phyloP scores from a whole-genome alignment of 1,284 basidiomycete species.

The Ceratobasidium sp. region DNA sequence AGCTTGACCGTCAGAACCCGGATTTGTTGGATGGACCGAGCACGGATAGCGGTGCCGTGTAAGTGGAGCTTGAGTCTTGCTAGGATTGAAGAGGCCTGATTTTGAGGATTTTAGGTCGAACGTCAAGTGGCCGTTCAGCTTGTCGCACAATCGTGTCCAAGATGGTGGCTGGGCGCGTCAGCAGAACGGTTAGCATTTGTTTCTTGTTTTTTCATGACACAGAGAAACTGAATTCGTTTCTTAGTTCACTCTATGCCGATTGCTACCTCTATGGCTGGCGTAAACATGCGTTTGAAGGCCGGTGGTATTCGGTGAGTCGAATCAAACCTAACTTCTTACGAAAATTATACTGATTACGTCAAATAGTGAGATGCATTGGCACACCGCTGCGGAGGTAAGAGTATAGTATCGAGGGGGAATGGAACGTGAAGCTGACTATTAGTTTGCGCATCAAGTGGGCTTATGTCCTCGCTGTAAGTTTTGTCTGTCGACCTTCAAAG shows the following conservation, averaged over 20 bases:
- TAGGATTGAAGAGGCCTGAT: not conserved
- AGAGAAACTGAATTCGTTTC: conserved; percentile 49
- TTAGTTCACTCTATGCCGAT: conserved; percentile 67
- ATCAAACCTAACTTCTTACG: no score
- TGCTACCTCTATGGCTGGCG: conserved; percentile 72
- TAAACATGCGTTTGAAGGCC: conserved; percentile 65
- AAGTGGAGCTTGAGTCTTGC: conserved; percentile 51
- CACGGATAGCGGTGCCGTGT: conserved; percentile 73
- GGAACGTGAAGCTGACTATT: no score
- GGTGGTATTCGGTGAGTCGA: conserved; percentile 68
- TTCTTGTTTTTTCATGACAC: not conserved
- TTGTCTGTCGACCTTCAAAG: not conserved
- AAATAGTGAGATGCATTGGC: conserved; percentile 22
- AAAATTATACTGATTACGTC: not conserved
- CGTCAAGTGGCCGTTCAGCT: conserved; percentile 78
- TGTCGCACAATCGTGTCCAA: conserved; percentile 77
- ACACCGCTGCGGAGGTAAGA: conserved; percentile 13
- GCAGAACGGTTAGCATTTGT: conserved; percentile 66
- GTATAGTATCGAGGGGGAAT: conserved; percentile 44
- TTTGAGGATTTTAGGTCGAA: conserved; percentile 60
- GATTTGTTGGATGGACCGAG: conserved; percentile 74
- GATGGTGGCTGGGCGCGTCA: conserved; percentile 81
- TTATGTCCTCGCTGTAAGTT: conserved; percentile 66
- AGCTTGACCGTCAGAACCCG: conserved; percentile 68
- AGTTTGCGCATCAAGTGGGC: conserved; percentile 67